Evolutionary conservation across 2,329 filamentous ascomycete species (phyloP), one percentile per base, ranked within the genome.

Genomic region (Hyphodiscus sp.): DNA sequence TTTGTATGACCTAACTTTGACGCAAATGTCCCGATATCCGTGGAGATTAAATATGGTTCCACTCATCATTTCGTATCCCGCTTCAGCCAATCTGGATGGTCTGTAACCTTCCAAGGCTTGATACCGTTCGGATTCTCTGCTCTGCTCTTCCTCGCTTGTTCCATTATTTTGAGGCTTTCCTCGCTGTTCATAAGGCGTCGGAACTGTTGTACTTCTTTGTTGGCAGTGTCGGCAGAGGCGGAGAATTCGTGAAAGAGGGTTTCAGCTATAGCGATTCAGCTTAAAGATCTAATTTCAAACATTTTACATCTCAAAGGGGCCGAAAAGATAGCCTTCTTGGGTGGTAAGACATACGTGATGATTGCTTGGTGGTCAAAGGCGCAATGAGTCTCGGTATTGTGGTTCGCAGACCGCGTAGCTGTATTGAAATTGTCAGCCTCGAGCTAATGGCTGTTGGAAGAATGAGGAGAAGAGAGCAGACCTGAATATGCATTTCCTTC

Each of bases 61-160:
- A 38, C 5, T n/a, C 33, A 38, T 38, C 33, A 41, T 59, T 30
- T 66, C 46, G 45, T 45, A 41, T 67, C 61, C 45, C 61, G 56
- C 15, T 52, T 61, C 30, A 78, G 74, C 81, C 82, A 86, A 57
- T 81, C 73, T 2, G 82, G 80, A 52, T 85, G 74, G 38, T 85
- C 79, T 51, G 72, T 75, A 19, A 80, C 74, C 47, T 73, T 74
- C 82, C 82, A 85, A 1, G 77, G 75, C 60, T 75, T 78, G 58
- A 85, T 83, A 3, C 76, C 78, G 49, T 74, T 72, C 0, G 79
- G 77, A 44, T 82, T 77, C 41, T 77, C 74, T 50, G 75, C 70
- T 18, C 75, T 75, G 60, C 81, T 83, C 61, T 76, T 74, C 42
- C 68, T 72, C 1, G 76, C 79, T 53, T 78, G 74, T 11, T 77